A percentile compares a stretch with the other conserved stretches of the same genome.
phyloP scores from a whole-genome alignment of 495 filamentous ascomycete genomes.

The Symbiotaphrina buchneri region DNA sequence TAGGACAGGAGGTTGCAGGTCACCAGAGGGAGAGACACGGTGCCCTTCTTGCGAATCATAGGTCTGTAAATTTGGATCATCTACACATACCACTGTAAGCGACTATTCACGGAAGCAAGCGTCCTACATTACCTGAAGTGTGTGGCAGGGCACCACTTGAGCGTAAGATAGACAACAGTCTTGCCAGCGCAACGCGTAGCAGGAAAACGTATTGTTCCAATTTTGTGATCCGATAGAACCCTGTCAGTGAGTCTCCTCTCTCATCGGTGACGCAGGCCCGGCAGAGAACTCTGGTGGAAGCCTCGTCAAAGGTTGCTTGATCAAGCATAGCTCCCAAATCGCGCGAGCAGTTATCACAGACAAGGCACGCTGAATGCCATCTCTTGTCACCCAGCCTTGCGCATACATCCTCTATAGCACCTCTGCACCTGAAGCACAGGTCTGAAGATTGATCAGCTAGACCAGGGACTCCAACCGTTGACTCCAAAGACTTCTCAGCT shows the following conservation, averaged over 20 bases:
- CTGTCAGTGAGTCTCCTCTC: slow-evolving; percentile 23
- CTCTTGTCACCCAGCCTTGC: slow-evolving; percentile 42
- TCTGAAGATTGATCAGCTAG: slow-evolving; percentile 64
- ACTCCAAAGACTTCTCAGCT: slow-evolving; percentile 48
- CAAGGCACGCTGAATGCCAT: slow-evolving; percentile 67
- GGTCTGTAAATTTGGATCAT: slow-evolving; percentile 46
- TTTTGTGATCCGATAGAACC: slow-evolving; percentile 47
- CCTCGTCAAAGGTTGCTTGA: slow-evolving; percentile 42
- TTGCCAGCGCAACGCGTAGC: slow-evolving; percentile 72
- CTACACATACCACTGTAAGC: slow-evolving; percentile 15
- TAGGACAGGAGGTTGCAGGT: slow-evolving; percentile 24
- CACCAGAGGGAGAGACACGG: slow-evolving; percentile 16
- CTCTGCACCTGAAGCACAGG: slow-evolving; percentile 56
- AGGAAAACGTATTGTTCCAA: slow-evolving; percentile 89
- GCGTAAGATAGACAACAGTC: slow-evolving; percentile 69
- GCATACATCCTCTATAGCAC: slow-evolving; percentile 89
- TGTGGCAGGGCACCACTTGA: slow-evolving; percentile 57
- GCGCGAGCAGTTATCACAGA: slow-evolving; percentile 49
- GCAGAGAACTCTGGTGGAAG: slow-evolving; percentile 45
- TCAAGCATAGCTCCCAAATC: slow-evolving; percentile 41
- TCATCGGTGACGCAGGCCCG: slow-evolving; percentile 32
- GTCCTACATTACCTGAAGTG: slow-evolving; percentile 29
- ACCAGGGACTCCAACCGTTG: slow-evolving; percentile 45
- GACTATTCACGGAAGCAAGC: neutral
- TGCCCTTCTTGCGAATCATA: slow-evolving; percentile 47